Base-by-base conservation (phyloP, 1,139 yeast species). In the Candida dubliniensis region DNA sequence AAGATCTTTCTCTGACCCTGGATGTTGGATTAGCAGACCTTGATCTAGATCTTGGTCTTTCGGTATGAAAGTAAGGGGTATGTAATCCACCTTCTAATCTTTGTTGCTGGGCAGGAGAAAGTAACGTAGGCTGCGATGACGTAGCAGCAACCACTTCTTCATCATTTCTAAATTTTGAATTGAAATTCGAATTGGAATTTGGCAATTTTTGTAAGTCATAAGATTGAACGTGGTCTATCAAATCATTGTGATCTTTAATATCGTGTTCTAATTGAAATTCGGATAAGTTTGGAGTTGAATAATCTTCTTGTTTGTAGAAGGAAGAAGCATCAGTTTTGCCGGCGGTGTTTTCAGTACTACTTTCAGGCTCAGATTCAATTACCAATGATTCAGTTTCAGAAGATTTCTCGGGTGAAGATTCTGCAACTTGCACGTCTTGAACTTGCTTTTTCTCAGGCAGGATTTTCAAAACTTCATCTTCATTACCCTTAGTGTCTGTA, bases 271-370 rank as follows among this genome's bases (percentile, higher is more conserved):
- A 60, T 56, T 74, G 79, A 53, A 67, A 74, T 51, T 74, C 77
- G 0, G 77, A 71, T 41, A 74, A 62, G 52, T 74, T 73, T 12
- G 79, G 79, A n/a, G 74, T 71, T 10, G 76, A 69, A 53, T 69
- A 72, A 42, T 58, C 66, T 12, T 57, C 63, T 42, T 57, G 62
- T 39, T 56, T 55, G 44, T 62, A 61, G 38, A 63, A 44, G 8
- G 44, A 37, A 12, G 50, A 29, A n/a, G 47, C 23, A 11, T 41
- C 35, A 18, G 41, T 29, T n/a, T 37, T 34, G 15, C 45, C 25
- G 9, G 14, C 33, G 15, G 34, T n/a, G 8, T 38, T 11, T 29
- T 25, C 25, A 24, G 39, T 31, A 18, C 23, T 18, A 18, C 3
- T 18, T 18, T 18, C 23, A 18, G 23, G 23, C 5, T 18, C 23